phyloP scores from a whole-genome alignment of 345 rosid species.

The Geranium brycei region DNA sequence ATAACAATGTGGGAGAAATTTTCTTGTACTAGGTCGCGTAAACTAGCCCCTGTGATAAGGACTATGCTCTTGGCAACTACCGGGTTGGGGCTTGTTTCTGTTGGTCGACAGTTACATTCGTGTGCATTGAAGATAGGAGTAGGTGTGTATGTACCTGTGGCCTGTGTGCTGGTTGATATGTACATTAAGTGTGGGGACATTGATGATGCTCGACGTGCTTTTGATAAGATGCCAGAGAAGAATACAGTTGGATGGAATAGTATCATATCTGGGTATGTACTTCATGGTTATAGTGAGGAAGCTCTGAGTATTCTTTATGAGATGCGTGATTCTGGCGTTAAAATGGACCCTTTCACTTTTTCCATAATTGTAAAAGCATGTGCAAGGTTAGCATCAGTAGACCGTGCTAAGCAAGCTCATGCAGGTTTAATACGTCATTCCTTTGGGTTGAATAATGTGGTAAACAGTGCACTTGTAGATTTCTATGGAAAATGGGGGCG shows the following conservation, averaged over 20 bases:
- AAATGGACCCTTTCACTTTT: slow-evolving; percentile 25
- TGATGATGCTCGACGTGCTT: slow-evolving; percentile 43
- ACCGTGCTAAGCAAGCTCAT: neutral
- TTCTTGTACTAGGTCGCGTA: slow-evolving; percentile 42
- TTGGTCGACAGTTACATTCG: slow-evolving; percentile 26
- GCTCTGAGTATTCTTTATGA: slow-evolving; percentile 45
- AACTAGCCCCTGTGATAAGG: slow-evolving; percentile 43
- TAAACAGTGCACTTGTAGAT: neutral
- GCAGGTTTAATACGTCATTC: neutral
- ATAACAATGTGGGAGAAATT: slow-evolving; percentile 62
- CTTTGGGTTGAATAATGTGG: neutral
- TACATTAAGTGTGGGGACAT: slow-evolving; percentile 76
- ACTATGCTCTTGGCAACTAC: slow-evolving; percentile 31
- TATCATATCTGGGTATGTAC: slow-evolving; percentile 72
- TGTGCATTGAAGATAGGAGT: slow-evolving; percentile 62
- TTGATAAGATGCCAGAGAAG: slow-evolving; percentile 44
- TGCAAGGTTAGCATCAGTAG: neutral
- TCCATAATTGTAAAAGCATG: neutral
- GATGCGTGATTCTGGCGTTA: slow-evolving; percentile 31
- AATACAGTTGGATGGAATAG: slow-evolving; percentile 80
- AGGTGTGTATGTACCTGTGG: slow-evolving; percentile 61
- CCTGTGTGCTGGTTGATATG: slow-evolving; percentile 65
- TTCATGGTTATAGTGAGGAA: slow-evolving; percentile 67
- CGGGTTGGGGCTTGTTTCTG: slow-evolving; percentile 44
- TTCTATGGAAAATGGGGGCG: neutral